Evolutionary conservation across 176 grass and related monocot genomes (phyloP), one percentile per base, ranked within the genome.

Genomic region (Triticum dicoccoides): DNA sequence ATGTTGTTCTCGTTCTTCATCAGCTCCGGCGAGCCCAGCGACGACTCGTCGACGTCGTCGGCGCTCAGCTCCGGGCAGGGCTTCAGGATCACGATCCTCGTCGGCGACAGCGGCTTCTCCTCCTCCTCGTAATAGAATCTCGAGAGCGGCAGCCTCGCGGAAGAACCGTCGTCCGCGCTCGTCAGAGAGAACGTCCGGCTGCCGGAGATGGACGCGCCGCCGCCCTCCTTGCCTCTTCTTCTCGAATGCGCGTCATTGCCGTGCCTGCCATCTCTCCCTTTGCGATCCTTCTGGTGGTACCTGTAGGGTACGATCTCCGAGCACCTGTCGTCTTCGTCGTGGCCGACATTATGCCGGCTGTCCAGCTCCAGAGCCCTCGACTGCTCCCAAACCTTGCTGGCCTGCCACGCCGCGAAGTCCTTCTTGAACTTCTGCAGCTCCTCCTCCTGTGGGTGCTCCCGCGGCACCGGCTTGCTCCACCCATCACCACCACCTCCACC

Each of bases 361-460:
- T 91, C 89, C 69, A 84, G 45, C 29, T 99, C 92, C 27, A 86
- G 89, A 66, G 54, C 80, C 69, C 67, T 88, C 12, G 92, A 87
- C 9, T 69, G 56, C 89, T 99, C 94, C 82, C 84, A 86, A 13
- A 70, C 69, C 54, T 78, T 86, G 70, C 67, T 94, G 78, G 82
- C 83, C 90, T 97, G 97, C 97, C 97, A 99, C 15, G 89, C 91
- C 83, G 96, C 83, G 9, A 99, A 99, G 30, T 99, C 94, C 82
- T 88, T 93, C 79, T 97, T 99, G 89, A 99, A 99, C 63, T 92
- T 99, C 89, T 99, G 94, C 91, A 99, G 87, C 54, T 88, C 80
- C 85, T 97, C 97, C 80, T 99, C 97, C 85, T 99, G 97, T 11
- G 97, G 97, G 78, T 99, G 97, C 80, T 99, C 92, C 32, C 97